phyloP scores from a whole-genome alignment of 768 basidiomycete genomes.

The Chiua virens region DNA sequence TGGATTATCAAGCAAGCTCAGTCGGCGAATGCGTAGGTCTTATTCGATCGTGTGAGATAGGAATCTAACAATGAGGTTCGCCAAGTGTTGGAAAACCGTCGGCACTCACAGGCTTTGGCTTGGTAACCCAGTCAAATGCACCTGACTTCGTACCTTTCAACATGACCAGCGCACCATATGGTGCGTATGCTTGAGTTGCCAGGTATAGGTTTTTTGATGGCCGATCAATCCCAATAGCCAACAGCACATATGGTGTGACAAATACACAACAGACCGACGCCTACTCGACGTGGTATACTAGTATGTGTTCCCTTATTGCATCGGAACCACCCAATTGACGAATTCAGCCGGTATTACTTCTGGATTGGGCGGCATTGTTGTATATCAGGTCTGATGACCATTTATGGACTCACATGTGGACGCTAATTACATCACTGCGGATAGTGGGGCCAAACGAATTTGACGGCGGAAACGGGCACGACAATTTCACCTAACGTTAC shows the following conservation, averaged over 20 bases:
- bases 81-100: conserved; percentile 56
- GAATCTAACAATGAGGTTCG: conserved; percentile 3
- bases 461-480: conserved; percentile 49
- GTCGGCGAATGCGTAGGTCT: conserved; percentile 42
- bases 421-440: conserved; percentile 3
- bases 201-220: background rate
- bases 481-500: conserved; percentile 36
- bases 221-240: conserved; percentile 13
- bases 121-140: conserved; percentile 57
- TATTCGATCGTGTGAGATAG: background rate
- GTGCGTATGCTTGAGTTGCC: conserved; percentile 18
- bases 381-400: conserved; percentile 30
- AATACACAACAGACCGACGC: conserved; percentile 51
- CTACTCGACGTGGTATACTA: conserved; percentile 53
- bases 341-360: conserved; percentile 39
- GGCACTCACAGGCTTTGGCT: conserved; percentile 55
- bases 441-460: conserved; percentile 56
- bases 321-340: background rate
- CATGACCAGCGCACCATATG: conserved; percentile 43
- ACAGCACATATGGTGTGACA: conserved; percentile 49
- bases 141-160: conserved; percentile 65
- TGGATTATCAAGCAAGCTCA: conserved; percentile 58
- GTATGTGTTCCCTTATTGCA: conserved; percentile 30
- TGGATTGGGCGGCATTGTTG: conserved; percentile 31
- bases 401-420: background rate